These are phyloP conservation scores for Nitzschia putrida DNA, from an alignment of 108 stramenopile genomes.

Conservation along the genomic window DNA sequence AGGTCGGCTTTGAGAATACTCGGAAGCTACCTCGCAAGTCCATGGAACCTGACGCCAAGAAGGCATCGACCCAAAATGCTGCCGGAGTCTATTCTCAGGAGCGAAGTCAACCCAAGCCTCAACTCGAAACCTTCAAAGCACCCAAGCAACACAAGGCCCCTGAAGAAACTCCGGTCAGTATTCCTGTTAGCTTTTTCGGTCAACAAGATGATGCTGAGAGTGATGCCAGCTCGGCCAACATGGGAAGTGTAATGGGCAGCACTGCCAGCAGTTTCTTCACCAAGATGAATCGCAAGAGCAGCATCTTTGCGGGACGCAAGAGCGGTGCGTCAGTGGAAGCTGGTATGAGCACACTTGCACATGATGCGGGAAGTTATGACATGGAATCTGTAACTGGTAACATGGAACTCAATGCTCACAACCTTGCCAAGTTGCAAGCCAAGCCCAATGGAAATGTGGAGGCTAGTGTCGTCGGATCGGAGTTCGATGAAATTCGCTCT, in stretches of 20 bases:
- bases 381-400: neutral
- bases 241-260: slow-evolving; percentile 31
- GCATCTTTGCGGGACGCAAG: slow-evolving; percentile 7
- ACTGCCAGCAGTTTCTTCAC: slow-evolving; percentile 36
- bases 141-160: no score
- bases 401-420: slow-evolving; percentile 7
- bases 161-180: neutral
- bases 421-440: slow-evolving; percentile 3
- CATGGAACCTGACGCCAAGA: slow-evolving; percentile 27
- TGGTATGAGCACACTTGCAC: neutral
- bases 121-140: no score
- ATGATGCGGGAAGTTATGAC: neutral
- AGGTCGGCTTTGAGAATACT: neutral
- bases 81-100: slow-evolving; percentile 20
- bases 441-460: slow-evolving; percentile 15
- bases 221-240: slow-evolving; percentile 15
- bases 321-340: neutral
- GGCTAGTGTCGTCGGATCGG: slow-evolving; percentile 1
- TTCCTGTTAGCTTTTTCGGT: slow-evolving; percentile 36
- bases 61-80: slow-evolving; percentile 24
- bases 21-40: neutral
- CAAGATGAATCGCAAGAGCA: slow-evolving; percentile 18
- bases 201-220: slow-evolving; percentile 7
- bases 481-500: slow-evolving; percentile 3
- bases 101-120: no score